Conservation (phyloP, 2,329 filamentous ascomycete species). For the Penicillium sp. region DNA sequence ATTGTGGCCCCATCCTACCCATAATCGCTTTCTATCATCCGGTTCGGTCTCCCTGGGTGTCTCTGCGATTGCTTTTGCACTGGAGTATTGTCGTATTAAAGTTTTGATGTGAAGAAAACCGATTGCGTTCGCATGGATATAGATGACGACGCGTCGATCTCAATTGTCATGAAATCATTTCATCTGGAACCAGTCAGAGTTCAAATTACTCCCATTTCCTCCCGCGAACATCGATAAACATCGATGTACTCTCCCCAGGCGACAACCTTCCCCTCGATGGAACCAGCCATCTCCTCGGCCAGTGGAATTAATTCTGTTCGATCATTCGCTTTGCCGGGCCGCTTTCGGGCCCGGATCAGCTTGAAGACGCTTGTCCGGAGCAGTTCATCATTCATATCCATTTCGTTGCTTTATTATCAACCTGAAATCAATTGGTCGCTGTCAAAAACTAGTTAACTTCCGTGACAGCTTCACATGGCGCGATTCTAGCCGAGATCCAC, state of each 20-base stretch:
- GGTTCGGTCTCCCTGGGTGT: too few relatives aligned
- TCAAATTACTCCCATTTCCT: conserved; percentile 33
- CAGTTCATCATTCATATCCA: neutral
- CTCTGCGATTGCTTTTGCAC: too few relatives aligned
- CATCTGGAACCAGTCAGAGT: neutral
- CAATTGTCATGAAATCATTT: too few relatives aligned
- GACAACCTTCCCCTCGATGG: conserved; percentile 49
- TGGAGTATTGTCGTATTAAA: too few relatives aligned
- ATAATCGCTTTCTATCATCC: neutral
- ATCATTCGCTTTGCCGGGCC: neutral
- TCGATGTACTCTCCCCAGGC: conserved; percentile 53
- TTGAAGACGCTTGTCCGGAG: neutral
- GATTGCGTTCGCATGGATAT: too few relatives aligned
- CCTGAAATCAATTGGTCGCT: neutral
- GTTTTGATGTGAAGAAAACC: too few relatives aligned
- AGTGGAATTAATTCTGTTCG: neutral
- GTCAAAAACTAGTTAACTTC: neutral
- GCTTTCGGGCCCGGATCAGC: neutral
- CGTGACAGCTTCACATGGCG: conserved; percentile 11
- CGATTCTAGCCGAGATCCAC: conserved; percentile 16
- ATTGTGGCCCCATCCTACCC: neutral
- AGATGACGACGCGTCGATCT: too few relatives aligned
- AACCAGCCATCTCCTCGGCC: conserved; percentile 28
- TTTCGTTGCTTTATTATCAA: neutral
- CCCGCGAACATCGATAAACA: conserved; percentile 47